Percentiles rank a stretch among this genome's conserved stretches.
These are phyloP conservation scores for Mortierella sp. DNA, from an alignment of 371 early-diverging fungal species.

Conservation along the genomic window DNA sequence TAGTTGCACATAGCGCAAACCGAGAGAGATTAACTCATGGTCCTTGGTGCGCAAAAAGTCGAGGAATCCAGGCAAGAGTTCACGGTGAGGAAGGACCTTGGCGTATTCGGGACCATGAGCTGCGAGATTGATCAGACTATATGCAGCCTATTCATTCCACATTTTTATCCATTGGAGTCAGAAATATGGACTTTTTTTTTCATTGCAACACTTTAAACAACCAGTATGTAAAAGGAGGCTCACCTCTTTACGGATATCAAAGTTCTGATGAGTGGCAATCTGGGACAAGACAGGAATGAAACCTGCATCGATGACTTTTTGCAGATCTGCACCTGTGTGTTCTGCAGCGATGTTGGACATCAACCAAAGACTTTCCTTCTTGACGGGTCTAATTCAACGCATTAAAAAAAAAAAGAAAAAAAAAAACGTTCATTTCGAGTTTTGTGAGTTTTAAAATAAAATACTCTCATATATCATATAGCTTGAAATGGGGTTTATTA, in stretches of 20 bases:
- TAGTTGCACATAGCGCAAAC: slow-evolving; percentile 63
- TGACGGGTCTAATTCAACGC: slow-evolving; percentile 63
- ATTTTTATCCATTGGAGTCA: background rate
- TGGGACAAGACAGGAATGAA: slow-evolving; percentile 66
- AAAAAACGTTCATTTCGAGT: background rate
- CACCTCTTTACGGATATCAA: slow-evolving; percentile 78
- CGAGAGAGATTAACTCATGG: slow-evolving; percentile 60
- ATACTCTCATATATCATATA: background rate
- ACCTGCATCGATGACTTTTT: slow-evolving; percentile 65
- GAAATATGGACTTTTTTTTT: background rate
- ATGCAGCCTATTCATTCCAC: slow-evolving; percentile 61
- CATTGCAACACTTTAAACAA: no score
- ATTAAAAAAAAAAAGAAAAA: background rate
- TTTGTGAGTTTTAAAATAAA: background rate
- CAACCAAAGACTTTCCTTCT: slow-evolving; percentile 83
- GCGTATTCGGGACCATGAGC: slow-evolving; percentile 64
- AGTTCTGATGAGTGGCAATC: slow-evolving; percentile 66
- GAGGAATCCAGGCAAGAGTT: slow-evolving; percentile 64
- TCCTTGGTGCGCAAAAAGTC: slow-evolving; percentile 68
- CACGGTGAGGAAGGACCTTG: slow-evolving; percentile 60
- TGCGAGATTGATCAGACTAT: slow-evolving; percentile 66
- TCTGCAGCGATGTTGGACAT: slow-evolving; percentile 80
- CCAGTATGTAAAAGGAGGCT: background rate
- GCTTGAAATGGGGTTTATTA: no score
- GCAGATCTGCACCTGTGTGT: slow-evolving; percentile 59